These are phyloP conservation scores for Ceratocystis papillata DNA, from an alignment of 2,329 filamentous ascomycete genomes.

Conservation along the genomic window DNA sequence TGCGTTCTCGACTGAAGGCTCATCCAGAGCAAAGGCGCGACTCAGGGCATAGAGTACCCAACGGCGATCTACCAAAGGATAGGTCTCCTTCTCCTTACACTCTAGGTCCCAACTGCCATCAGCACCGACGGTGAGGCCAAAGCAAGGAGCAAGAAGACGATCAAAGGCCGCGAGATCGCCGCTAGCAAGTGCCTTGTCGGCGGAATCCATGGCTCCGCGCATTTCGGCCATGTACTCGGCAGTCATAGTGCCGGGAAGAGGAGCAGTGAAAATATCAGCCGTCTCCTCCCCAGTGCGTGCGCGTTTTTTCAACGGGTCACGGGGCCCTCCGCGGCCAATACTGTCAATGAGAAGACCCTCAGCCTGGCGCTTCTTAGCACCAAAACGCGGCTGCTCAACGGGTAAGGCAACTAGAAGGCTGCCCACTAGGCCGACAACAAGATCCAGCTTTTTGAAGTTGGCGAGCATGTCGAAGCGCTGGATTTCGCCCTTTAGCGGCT, in stretches of 20 bases:
- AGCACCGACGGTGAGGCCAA: slow-evolving; percentile 36
- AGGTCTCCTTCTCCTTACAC: slow-evolving; percentile 32
- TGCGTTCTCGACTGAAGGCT: slow-evolving; percentile 32
- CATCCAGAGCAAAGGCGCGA: slow-evolving; percentile 48
- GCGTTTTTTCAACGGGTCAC: slow-evolving; percentile 29
- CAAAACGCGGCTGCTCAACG: slow-evolving; percentile 47
- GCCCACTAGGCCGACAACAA: slow-evolving; percentile 54
- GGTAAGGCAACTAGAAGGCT: slow-evolving; percentile 58
- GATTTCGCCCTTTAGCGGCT: slow-evolving; percentile 30
- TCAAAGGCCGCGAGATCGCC: slow-evolving; percentile 43
- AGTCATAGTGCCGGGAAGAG: slow-evolving; percentile 41
- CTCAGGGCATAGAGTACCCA: slow-evolving; percentile 55
- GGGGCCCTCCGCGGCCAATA: slow-evolving; percentile 51
- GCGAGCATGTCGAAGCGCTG: slow-evolving; percentile 40
- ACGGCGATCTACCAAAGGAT: slow-evolving; percentile 50
- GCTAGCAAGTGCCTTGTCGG: slow-evolving; percentile 39
- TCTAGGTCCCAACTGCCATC: slow-evolving; percentile 29
- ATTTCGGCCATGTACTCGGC: slow-evolving; percentile 41
- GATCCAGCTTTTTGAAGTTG: slow-evolving; percentile 55
- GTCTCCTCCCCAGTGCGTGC: slow-evolving; percentile 1
- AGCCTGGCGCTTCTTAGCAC: slow-evolving; percentile 43
- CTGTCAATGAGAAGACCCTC: slow-evolving; percentile 62
- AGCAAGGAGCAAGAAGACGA: slow-evolving; percentile 39
- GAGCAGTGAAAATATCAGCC: slow-evolving; percentile 27
- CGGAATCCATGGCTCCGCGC: slow-evolving; percentile 36